phyloP scores from a whole-genome alignment of 176 grass and related monocot genomes.

The Oryza rufipogon region DNA sequence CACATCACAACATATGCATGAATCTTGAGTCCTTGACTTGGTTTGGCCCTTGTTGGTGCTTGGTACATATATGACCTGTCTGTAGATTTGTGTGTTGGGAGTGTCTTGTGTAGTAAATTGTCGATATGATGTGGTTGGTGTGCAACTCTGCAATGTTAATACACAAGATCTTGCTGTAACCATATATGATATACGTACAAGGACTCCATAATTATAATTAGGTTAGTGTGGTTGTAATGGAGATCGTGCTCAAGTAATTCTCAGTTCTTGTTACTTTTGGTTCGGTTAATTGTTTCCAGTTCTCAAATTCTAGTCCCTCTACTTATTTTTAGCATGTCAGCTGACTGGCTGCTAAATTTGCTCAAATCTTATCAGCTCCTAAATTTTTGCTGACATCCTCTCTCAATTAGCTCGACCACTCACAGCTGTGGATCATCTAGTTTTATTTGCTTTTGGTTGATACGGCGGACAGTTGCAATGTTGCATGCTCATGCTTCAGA shows the following conservation, averaged over 20 bases:
- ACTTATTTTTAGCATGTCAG: too few species aligned
- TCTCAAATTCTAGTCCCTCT: not conserved
- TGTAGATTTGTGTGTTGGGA: slow-evolving; percentile 4
- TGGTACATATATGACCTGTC: slow-evolving; percentile 2
- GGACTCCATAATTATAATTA: not conserved
- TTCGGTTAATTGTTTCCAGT: not conserved
- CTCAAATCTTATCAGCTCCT: too few species aligned
- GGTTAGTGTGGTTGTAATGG: not conserved
- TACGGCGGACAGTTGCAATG: too few species aligned
- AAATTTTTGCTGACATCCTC: too few species aligned
- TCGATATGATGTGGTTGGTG: slow-evolving; percentile 1
- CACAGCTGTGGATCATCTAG: too few species aligned
- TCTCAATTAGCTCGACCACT: too few species aligned
- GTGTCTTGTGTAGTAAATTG: not conserved
- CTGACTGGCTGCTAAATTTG: too few species aligned
- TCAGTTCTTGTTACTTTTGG: not conserved
- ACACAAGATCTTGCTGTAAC: not conserved
- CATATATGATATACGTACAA: not conserved
- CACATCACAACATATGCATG: not conserved
- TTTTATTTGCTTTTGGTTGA: too few species aligned
- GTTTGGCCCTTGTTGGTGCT: not conserved
- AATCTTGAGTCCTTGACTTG: slow-evolving; percentile 8
- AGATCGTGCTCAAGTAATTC: not conserved
- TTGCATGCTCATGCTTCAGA: too few species aligned
- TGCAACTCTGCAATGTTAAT: not conserved